Base-by-base conservation (phyloP, 73 alveolate genomes). In the Symbiodinium natans region DNA sequence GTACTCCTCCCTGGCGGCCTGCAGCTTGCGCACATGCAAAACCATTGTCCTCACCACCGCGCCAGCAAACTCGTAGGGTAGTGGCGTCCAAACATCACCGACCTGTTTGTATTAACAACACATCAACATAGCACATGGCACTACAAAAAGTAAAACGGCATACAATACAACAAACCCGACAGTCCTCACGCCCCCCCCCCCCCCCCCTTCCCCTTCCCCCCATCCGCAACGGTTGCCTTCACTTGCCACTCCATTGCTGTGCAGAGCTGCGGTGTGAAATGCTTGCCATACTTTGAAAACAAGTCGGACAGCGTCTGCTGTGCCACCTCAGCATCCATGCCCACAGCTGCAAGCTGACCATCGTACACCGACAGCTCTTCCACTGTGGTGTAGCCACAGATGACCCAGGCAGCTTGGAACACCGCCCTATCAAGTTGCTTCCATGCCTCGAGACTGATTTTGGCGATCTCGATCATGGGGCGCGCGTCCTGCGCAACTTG, bases 11-110 rank as follows among this genome's bases (percentile, higher is more conserved):
- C 46, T 1, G 38, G 27, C 25, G 0, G 19, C 38, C 42, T 83
- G 8, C 73, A 52, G 23, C 43, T 41, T 29, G 41, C 9, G 63
- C 27, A 1, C 31, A 27, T 80, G 36, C 23, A 88, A 33, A 11
- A 31, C 41, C 27, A 88, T 73, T 9, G 73, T 39, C 23, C 95
- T 41, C 17, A 88, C 95, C n/a, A 25, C 73, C 19, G 95, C 95
- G 2, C 85, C n/a, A 27, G 95, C 95, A 1, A 88, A 34, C 48
- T 88, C 86, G 43, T 88, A 88, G 0, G 95, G 95, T 48, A 88
- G 21, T 0, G 95, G 82, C 39, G 34, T 85, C 93, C 93, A 85
- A 1, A 15, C 1, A 17, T 48, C 40, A 33, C 39, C 54, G 38
- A 5, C 39, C 25, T 85, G 31, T n/a, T n/a, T n/a, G n/a, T 13